Evolutionary conservation across 1,284 basidiomycete genomes (phyloP).

Genomic region (Rhizopogon parksii): DNA sequence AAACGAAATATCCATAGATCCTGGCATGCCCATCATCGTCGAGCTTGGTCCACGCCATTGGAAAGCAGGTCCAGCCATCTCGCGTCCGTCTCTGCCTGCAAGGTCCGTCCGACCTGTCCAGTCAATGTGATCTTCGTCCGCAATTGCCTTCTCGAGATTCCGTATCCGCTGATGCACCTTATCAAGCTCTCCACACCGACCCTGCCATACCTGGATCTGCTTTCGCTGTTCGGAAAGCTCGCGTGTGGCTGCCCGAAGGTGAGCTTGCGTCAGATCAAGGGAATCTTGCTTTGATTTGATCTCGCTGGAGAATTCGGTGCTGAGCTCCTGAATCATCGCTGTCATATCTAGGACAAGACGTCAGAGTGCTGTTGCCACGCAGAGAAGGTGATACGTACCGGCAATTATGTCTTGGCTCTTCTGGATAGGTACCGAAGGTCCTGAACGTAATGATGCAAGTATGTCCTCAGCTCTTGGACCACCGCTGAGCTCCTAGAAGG

Average conservation of each 20-base stretch:
- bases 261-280: constrained; percentile 79
- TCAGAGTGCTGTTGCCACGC: constrained; percentile 7
- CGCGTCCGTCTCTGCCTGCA: constrained; percentile 46
- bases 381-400: constrained; percentile 41
- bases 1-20: constrained; percentile 50
- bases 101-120: constrained; percentile 83
- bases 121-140: constrained; percentile 72
- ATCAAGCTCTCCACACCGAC: constrained; percentile 68
- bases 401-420: constrained; percentile 87
- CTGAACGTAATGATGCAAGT: constrained; percentile 60
- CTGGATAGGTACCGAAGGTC: constrained; percentile 69
- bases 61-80: constrained; percentile 49
- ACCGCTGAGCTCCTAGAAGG: constrained; percentile 55
- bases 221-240: constrained; percentile 86
- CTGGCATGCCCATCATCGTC: constrained; percentile 48
- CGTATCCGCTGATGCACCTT: constrained; percentile 69
- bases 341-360: constrained; percentile 61
- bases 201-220: constrained; percentile 71
- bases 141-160: constrained; percentile 76
- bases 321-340: constrained; percentile 72
- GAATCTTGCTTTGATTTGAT: constrained; percentile 83
- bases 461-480: constrained; percentile 72
- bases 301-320: constrained; percentile 76
- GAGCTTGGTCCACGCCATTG: constrained; percentile 60
- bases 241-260: constrained; percentile 84